phyloP scores from a whole-genome alignment of 495 filamentous ascomycete genomes.

The Penicillium tannophilum region DNA sequence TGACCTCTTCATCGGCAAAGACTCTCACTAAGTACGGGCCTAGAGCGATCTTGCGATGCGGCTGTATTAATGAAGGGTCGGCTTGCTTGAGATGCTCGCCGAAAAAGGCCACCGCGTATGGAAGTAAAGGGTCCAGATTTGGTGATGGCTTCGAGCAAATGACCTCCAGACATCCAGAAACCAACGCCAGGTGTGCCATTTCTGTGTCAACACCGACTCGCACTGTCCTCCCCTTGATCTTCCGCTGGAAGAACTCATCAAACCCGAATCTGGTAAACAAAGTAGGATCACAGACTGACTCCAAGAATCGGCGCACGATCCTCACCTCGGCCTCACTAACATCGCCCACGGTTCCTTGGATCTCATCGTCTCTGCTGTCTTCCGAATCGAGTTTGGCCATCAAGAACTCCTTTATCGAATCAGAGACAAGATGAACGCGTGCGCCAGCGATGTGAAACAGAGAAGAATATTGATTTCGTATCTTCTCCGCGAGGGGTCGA shows the following conservation, averaged over 20 bases:
- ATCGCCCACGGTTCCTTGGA: conserved; percentile 4
- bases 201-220: conserved; percentile 14
- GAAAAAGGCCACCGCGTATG: conserved; percentile 8
- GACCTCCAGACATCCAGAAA: not conserved
- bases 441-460: conserved; percentile 10
- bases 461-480: conserved; percentile 19
- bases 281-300: conserved; percentile 20
- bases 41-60: conserved; percentile 13
- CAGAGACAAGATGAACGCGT: conserved; percentile 16
- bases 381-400: not conserved
- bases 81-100: conserved; percentile 8
- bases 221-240: conserved; percentile 18
- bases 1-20: conserved; percentile 13
- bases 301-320: conserved; percentile 21
- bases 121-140: not conserved
- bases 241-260: conserved; percentile 25
- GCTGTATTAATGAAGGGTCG: conserved; percentile 19
- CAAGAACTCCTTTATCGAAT: conserved; percentile 19
- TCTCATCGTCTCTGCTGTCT: not conserved
- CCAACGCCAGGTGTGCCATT: not conserved
- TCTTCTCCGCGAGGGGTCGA: conserved; percentile 19
- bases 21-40: conserved; percentile 17
- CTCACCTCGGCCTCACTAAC: conserved; percentile 19
- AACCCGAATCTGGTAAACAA: conserved; percentile 24
- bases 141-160: not conserved